These are phyloP conservation scores for Aspergillus luchuensis DNA, from an alignment of 2,329 filamentous ascomycete genomes.

Conservation along the genomic window DNA sequence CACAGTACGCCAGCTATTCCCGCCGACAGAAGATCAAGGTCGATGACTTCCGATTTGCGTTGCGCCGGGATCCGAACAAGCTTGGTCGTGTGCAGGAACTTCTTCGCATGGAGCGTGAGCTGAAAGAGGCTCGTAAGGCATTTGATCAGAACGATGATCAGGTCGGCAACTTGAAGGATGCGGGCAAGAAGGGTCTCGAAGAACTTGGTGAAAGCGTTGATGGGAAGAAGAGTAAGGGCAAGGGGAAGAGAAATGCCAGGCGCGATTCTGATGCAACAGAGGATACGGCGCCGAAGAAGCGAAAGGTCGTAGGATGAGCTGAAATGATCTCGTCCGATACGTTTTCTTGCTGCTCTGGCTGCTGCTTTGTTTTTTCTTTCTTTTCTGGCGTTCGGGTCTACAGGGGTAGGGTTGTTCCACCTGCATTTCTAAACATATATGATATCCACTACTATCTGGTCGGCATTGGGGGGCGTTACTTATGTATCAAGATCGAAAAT, in stretches of 20 bases:
- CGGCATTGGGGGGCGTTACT: conserved; percentile 18
- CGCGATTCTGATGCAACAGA: conserved; percentile 40
- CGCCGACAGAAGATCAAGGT: conserved; percentile 96
- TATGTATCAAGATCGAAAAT: background rate
- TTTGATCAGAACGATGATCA: conserved; percentile 50
- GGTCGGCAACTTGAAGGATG: conserved; percentile 40
- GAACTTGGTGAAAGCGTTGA: conserved; percentile 31
- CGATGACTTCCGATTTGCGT: conserved; percentile 94
- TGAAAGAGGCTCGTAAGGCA: conserved; percentile 76
- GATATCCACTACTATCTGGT: conserved; percentile 6
- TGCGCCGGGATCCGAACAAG: conserved; percentile 81
- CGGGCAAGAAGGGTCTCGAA: conserved; percentile 37
- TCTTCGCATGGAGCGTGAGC: conserved; percentile 81
- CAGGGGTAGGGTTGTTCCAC: conserved; percentile 2
- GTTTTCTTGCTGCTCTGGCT: background rate
- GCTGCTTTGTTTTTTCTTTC: background rate
- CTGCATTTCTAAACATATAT: background rate
- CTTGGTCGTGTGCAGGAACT: conserved; percentile 88
- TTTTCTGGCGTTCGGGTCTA: conserved; percentile 13
- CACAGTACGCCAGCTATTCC: conserved; percentile 79
- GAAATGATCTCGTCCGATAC: background rate
- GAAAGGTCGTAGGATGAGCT: conserved; percentile 26
- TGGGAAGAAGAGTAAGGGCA: conserved; percentile 37
- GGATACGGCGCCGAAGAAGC: conserved; percentile 38
- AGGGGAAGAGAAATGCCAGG: conserved; percentile 41